Evolutionary conservation across 2,329 filamentous ascomycete genomes (phyloP).

Genomic region (Fonsecaea multimorphosa): DNA sequence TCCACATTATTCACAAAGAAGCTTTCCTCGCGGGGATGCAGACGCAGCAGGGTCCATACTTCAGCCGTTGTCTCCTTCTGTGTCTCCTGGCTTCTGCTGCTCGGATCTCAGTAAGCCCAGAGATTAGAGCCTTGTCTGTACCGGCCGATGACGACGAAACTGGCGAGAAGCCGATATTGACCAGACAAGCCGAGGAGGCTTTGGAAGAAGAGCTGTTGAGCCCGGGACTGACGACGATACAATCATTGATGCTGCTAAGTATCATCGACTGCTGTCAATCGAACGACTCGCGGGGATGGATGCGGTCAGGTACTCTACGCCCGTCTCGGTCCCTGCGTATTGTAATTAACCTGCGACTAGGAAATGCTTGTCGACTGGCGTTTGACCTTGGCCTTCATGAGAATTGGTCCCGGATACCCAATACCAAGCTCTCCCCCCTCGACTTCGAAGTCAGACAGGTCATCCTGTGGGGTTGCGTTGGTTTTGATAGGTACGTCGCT

Average conservation of each 20-base stretch:
- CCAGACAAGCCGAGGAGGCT: constrained; percentile 15
- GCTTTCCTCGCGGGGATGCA: constrained; percentile 28
- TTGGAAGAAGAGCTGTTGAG: constrained; percentile 24
- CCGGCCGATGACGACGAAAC: constrained; percentile 9
- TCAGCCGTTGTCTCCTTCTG: constrained; percentile 23
- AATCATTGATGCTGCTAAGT: constrained; percentile 24
- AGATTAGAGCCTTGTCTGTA: constrained; percentile 17
- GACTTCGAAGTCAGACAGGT: constrained; percentile 18
- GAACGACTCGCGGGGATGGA: constrained; percentile 25
- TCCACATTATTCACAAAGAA: constrained; percentile 25
- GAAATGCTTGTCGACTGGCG: constrained; percentile 21
- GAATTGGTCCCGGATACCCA: constrained; percentile 17
- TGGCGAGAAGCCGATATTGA: constrained; percentile 12
- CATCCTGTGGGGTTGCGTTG: constrained; percentile 18
- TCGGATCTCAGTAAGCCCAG: constrained; percentile 16
- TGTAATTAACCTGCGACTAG: background rate
- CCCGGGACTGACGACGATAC: constrained; percentile 19
- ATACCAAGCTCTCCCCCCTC: constrained; percentile 1
- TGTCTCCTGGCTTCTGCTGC: constrained; percentile 27
- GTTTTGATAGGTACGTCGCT: constrained; percentile 12
- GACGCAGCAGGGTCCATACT: constrained; percentile 18
- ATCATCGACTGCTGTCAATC: constrained; percentile 21
- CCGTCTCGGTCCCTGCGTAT: background rate
- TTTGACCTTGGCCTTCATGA: constrained; percentile 24
- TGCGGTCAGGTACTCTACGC: constrained; percentile 22